A percentile compares a stretch with the other conserved stretches of the same genome.
Evolutionary conservation across 2,329 filamentous ascomycete genomes (phyloP).

Genomic region (Aspergillus sp.): DNA sequence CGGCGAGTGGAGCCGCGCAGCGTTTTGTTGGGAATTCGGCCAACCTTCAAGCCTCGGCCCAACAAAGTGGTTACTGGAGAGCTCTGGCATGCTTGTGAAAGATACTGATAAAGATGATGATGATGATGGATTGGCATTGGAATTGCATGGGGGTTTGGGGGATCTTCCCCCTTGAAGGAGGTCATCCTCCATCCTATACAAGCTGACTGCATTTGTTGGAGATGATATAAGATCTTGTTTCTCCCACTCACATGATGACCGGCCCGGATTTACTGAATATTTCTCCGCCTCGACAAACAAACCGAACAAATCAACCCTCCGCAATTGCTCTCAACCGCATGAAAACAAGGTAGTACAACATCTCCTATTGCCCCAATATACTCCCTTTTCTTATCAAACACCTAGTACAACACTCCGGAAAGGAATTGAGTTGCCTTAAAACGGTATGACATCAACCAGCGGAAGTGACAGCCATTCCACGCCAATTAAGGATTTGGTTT

Average conservation of each 20-base stretch:
- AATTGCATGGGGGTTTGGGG: too few species aligned
- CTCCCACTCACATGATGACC: background rate
- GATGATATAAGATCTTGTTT: too few species aligned
- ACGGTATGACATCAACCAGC: background rate
- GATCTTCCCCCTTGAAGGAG: too few species aligned
- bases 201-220: too few species aligned
- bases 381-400: background rate
- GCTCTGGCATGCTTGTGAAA: constrained; percentile 11
- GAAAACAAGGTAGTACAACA: background rate
- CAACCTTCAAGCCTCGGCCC: constrained; percentile 16
- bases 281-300: background rate
- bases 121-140: background rate
- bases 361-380: background rate
- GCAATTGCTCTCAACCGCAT: too few species aligned
- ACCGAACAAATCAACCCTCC: too few species aligned
- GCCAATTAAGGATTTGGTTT: background rate
- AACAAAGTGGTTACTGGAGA: constrained; percentile 10
- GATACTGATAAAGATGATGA: background rate
- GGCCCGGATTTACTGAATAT: background rate
- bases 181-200: too few species aligned
- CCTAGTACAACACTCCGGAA: background rate
- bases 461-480: background rate
- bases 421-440: background rate
- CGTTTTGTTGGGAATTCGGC: constrained; percentile 18
- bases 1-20: constrained; percentile 18